A percentile compares a stretch with the other conserved stretches of the same genome.
Evolutionary conservation across 139 green algal species (phyloP).

Genomic region (Haematococcus sp.): DNA sequence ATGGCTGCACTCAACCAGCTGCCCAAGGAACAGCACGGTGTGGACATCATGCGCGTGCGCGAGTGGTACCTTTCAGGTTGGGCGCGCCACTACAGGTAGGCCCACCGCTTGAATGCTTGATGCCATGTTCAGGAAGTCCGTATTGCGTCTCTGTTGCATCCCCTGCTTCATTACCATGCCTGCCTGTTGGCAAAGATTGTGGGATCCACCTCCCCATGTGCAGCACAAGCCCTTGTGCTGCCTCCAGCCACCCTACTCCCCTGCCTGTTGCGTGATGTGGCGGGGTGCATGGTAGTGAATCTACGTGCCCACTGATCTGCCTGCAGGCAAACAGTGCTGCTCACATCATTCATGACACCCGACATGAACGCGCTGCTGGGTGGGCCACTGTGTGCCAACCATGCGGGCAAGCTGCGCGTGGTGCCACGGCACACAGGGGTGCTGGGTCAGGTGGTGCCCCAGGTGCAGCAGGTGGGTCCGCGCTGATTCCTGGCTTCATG

Average conservation of each 20-base stretch:
- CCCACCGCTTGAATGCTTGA: not conserved
- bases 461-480: slow-evolving; percentile 80
- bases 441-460: slow-evolving; percentile 67
- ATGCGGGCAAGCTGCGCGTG: slow-evolving; percentile 53
- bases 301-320: no score
- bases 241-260: no score
- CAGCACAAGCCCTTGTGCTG: no score
- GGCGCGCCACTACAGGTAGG: slow-evolving; percentile 43
- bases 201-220: no score
- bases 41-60: slow-evolving; percentile 89
- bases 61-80: slow-evolving; percentile 40
- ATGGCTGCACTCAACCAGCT: slow-evolving; percentile 80
- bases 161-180: no score
- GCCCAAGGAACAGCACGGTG: slow-evolving; percentile 77
- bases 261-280: no score
- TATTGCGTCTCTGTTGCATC: no score
- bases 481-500: no score
- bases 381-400: slow-evolving; percentile 41
- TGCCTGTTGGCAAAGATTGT: no score
- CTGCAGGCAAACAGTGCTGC: slow-evolving; percentile 86
- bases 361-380: slow-evolving; percentile 78
- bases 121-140: not conserved
- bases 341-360: slow-evolving; percentile 68
- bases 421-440: slow-evolving; percentile 58
- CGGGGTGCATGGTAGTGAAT: no score